Percentiles rank a stretch among this genome's conserved stretches.
phyloP scores from a whole-genome alignment of 345 rosid genomes.

The Cardamine resedifolia region DNA sequence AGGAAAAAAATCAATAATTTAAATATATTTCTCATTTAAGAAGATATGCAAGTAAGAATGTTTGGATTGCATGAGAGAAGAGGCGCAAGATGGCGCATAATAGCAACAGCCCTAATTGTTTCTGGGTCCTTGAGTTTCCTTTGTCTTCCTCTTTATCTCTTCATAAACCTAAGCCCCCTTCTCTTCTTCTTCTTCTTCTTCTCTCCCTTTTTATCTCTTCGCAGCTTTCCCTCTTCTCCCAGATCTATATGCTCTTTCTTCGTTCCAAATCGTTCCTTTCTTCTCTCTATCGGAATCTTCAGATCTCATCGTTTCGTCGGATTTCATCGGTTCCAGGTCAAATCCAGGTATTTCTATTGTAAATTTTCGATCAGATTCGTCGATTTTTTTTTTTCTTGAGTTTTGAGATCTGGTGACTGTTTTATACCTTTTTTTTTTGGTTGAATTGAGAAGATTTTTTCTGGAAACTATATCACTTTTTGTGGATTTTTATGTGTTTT shows the following conservation, averaged over 20 bases:
- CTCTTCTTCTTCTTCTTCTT: neutral
- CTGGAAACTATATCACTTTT: neutral
- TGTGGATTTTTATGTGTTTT: neutral
- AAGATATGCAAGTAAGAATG: neutral
- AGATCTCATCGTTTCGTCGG: constrained; percentile 18
- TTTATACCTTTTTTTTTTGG: neutral
- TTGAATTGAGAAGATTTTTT: neutral
- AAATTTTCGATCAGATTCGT: constrained; percentile 4
- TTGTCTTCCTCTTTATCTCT: constrained; percentile 35
- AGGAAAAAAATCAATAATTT: neutral
- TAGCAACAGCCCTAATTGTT: constrained; percentile 32
- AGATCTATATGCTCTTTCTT: constrained; percentile 18
- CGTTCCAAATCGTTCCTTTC: neutral
- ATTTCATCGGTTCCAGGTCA: constrained; percentile 19
- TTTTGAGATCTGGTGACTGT: constrained; percentile 14
- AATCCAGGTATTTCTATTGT: constrained; percentile 17
- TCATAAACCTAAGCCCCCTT: constrained; percentile 16
- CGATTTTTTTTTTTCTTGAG: neutral
- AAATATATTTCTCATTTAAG: neutral
- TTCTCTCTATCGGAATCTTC: neutral
- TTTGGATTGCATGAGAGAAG: constrained; percentile 15
- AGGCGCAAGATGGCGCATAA: constrained; percentile 36
- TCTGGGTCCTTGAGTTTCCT: constrained; percentile 40
- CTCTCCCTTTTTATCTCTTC: constrained; percentile 13
- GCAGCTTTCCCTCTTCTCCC: constrained; percentile 13